Evolutionary conservation across 371 early-diverging fungal species (phyloP), one percentile per base, ranked within the genome.

Genomic region (Mucor saturninus): DNA sequence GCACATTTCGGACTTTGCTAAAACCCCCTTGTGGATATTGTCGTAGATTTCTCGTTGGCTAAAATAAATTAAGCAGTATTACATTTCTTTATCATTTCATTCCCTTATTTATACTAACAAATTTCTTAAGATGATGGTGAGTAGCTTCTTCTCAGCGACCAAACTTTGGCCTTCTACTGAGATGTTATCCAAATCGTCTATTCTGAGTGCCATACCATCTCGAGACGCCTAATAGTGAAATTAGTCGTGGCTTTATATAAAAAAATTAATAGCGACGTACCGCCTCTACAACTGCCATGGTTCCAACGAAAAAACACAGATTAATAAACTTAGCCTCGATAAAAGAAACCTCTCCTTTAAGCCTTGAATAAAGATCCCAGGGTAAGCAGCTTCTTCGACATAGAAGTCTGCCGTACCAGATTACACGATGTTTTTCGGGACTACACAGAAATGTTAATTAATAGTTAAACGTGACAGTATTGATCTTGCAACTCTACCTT

Each of bases 1-100:
- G 64, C 63, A 70, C 40, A 61, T 45, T 63, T 65, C 71, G n/a
- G 66, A 65, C 48, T 62, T 62, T 56, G 32, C 46, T 43, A 70
- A 51, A 15, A 65, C 49, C 21, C 60, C 49, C 35, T 52, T 32
- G 56, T 56, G 56, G 60, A 52, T 56, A 59, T 65, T 31, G 56
- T 69, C 70, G 58, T 37, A 69, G 32, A 69, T 59, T 62, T 65
- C 62, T 32, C 62, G 59, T 55, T 59, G 57, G 9, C 65, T 62
- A 71, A 67, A 59, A 48, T 59, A 54, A 48, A 14, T 45, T 45
- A 26, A 51, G 0, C 35, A 35, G 35, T 35, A 35, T 35, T 35
- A 35, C 35, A 35, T 35, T 35, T 35, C 35, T 42, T 46, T 28
- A 35, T 58, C 48, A 56, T 53, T 35, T 35, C 35, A 35, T 35